phyloP scores from a whole-genome alignment of 2,329 filamentous ascomycete genomes.

The Clathrospora elynae region DNA sequence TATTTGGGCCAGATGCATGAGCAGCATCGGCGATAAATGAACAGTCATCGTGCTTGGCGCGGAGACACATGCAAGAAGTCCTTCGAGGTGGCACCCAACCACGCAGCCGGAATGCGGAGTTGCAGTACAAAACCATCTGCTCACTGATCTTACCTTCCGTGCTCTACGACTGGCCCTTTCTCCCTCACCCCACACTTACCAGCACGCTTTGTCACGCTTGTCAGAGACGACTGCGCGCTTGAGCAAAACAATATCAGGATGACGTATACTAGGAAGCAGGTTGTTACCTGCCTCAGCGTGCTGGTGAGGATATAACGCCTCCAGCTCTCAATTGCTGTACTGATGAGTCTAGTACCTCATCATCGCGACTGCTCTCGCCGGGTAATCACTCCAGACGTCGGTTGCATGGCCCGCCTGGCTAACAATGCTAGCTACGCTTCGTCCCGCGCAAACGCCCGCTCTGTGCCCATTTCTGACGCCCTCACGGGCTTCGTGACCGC shows the following conservation, averaged over 20 bases:
- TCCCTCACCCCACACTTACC: too few relatives aligned
- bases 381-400: constrained; percentile 21
- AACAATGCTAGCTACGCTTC: constrained; percentile 35
- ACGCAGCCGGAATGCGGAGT: constrained; percentile 8
- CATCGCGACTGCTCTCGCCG: constrained; percentile 48
- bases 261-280: constrained; percentile 47
- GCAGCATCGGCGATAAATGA: constrained; percentile 2
- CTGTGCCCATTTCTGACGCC: constrained; percentile 51
- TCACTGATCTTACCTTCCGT: neutral
- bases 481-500: constrained; percentile 50
- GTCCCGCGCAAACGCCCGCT: constrained; percentile 41
- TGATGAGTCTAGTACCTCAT: constrained; percentile 48
- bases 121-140: constrained; percentile 3
- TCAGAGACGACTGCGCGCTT: neutral
- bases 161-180: neutral
- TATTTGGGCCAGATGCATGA: neutral
- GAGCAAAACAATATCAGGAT: constrained; percentile 23
- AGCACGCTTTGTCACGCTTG: neutral
- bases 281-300: constrained; percentile 48
- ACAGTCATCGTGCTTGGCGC: neutral
- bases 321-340: neutral
- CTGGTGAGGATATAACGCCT: constrained; percentile 30
- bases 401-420: constrained; percentile 6
- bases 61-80: constrained; percentile 1
- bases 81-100: constrained; percentile 11